These are phyloP conservation scores for Asterionellopsis glacialis DNA, from an alignment of 108 stramenopile species.

Conservation along the genomic window DNA sequence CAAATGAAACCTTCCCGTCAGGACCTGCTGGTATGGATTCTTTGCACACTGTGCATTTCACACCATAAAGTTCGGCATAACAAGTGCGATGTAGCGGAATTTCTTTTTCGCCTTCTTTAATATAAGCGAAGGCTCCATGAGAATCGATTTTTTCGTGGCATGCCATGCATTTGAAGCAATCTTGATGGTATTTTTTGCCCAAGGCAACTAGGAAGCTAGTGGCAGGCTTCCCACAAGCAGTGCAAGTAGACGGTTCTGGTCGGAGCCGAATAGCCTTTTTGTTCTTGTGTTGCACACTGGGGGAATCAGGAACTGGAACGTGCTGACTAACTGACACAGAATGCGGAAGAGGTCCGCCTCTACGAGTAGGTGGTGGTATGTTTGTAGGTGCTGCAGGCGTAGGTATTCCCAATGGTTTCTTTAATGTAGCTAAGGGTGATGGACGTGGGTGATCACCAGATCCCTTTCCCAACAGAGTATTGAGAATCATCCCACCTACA, in stretches of 20 bases:
- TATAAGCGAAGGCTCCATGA: slow-evolving; percentile 19
- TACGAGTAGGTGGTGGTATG: not conserved
- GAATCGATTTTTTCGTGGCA: slow-evolving; percentile 47
- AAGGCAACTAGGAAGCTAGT: slow-evolving; percentile 11
- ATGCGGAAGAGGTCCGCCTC: slow-evolving; percentile 2
- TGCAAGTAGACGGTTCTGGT: not conserved
- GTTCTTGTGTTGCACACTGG: not conserved
- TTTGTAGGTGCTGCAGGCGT: slow-evolving; percentile 7
- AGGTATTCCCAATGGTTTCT: too few relatives aligned
- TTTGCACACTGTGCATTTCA: slow-evolving; percentile 54
- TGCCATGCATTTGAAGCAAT: slow-evolving; percentile 48
- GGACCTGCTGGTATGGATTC: slow-evolving; percentile 30
- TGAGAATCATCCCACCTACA: not conserved
- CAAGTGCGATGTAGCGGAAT: slow-evolving; percentile 44
- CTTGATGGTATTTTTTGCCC: slow-evolving; percentile 31
- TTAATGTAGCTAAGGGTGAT: too few relatives aligned
- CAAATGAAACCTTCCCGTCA: slow-evolving; percentile 27
- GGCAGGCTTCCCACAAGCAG: slow-evolving; percentile 1
- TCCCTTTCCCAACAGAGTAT: not conserved
- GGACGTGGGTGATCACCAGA: not conserved
- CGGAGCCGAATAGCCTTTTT: not conserved
- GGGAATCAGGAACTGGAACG: too few relatives aligned
- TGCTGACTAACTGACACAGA: not conserved
- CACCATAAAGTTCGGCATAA: slow-evolving; percentile 45
- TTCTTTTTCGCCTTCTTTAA: slow-evolving; percentile 8